Evolutionary conservation across 768 basidiomycete species (phyloP).

Genomic region (Lactifluus hygrophoroides): DNA sequence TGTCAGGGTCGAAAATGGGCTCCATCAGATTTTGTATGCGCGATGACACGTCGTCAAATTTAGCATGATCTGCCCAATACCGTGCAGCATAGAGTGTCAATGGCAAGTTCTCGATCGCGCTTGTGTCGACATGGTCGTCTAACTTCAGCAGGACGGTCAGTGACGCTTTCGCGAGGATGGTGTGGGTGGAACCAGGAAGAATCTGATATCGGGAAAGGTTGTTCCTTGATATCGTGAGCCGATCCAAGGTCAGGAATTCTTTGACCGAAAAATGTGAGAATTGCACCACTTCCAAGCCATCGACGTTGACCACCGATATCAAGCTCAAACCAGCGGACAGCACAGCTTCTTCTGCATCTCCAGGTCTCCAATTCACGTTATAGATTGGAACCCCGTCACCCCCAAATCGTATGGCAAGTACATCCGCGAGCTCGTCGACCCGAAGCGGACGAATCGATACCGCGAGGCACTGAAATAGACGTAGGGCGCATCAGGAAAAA

Average conservation of each 20-base stretch:
- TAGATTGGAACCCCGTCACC: background rate
- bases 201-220: background rate
- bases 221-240: background rate
- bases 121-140: background rate
- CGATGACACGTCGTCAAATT: background rate
- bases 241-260: conserved; percentile 3
- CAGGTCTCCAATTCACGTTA: background rate
- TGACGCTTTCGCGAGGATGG: background rate
- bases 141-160: background rate
- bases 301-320: background rate
- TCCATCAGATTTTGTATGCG: background rate
- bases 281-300: background rate
- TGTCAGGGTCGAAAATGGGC: background rate
- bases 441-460: conserved; percentile 2
- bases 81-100: background rate
- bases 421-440: background rate
- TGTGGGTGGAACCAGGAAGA: background rate
- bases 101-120: background rate
- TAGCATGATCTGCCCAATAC: background rate
- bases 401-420: background rate
- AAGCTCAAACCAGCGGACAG: conserved; percentile 4
- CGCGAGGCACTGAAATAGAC: background rate
- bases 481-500: too few relatives aligned
- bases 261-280: conserved; percentile 2
- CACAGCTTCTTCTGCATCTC: background rate